Evolutionary conservation across 305 asterid species (phyloP), one percentile per base, ranked within the genome.

Genomic region (Fraxinus baroniana): DNA sequence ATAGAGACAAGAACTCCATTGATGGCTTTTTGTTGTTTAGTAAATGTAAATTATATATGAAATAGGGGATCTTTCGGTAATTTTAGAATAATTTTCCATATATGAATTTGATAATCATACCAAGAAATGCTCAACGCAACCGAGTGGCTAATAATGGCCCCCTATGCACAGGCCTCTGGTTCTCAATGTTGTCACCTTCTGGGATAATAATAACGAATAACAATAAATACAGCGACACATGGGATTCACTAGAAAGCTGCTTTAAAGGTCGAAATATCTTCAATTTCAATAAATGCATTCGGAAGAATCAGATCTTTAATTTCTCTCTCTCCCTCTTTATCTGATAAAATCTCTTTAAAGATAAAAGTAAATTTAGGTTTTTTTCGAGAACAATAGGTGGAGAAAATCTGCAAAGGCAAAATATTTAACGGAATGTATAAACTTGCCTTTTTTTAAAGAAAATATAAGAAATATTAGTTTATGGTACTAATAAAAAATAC

Each of bases 11-110:
- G 3, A 64, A 35, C 81, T 55, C 78, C 84, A 87, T 84, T 86
- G 85, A 91, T 88, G 86, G 84, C 62, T 62, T 84, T 80, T 90
- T 84, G 93, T 89, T 82, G 83, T 84, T 73, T 89, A 84, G 88
- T 76, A 85, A 76, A 82, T 0, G 66, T 64, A 76, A 84, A 73
- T 77, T 35, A 35, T 79, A 77, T 76, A 64, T 44, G 81, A 81
- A 82, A 35, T 33, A 70, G 78, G 70, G 89, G 89, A 81, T 77
- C 44, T 84, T 82, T 83, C 41, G 4, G 91, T 88, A 84, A 86
- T 68, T 83, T 82, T 70, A 4, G 3, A 73, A 17, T 0, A 7
- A 30, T 20, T 22, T 49, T 37, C 80, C 78, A 78, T 81, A 60
- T 28, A n/a, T 32, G 72, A 77, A 66, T 75, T 49, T 52, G 86